phyloP scores from a whole-genome alignment of 2,329 filamentous ascomycete genomes.

The Trichoderma brevicompactum region DNA sequence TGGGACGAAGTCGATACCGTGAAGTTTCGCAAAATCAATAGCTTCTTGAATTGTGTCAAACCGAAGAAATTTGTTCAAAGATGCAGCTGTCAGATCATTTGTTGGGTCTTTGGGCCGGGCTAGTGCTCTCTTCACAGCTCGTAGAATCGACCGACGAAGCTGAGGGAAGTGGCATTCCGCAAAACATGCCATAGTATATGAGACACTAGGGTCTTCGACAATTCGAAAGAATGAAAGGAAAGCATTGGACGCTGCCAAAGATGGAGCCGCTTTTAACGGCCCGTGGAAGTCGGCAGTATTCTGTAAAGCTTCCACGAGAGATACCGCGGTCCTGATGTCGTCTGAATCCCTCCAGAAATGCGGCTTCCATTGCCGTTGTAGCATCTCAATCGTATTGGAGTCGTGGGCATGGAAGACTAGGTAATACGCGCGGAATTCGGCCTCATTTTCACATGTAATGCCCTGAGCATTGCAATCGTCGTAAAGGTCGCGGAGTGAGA shows the following conservation, averaged over 20 bases:
- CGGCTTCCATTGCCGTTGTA: slow-evolving; percentile 62
- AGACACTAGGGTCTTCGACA: slow-evolving; percentile 59
- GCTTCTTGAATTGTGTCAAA: slow-evolving; percentile 73
- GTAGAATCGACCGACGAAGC: slow-evolving; percentile 62
- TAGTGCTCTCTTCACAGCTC: slow-evolving; percentile 59
- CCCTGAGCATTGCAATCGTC: slow-evolving; percentile 65
- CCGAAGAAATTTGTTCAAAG: slow-evolving; percentile 61
- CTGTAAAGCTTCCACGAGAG: slow-evolving; percentile 63
- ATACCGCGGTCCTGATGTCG: slow-evolving; percentile 64
- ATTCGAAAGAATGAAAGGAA: slow-evolving; percentile 64
- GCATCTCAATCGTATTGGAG: slow-evolving; percentile 56
- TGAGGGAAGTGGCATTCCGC: slow-evolving; percentile 69
- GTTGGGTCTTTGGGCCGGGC: slow-evolving; percentile 60
- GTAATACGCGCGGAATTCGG: slow-evolving; percentile 69
- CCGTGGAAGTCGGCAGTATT: slow-evolving; percentile 62
- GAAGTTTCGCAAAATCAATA: slow-evolving; percentile 64
- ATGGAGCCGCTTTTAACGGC: slow-evolving; percentile 56
- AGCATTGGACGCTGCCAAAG: slow-evolving; percentile 54
- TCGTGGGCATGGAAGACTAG: slow-evolving; percentile 65
- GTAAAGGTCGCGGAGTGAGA: slow-evolving; percentile 69
- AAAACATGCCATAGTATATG: slow-evolving; percentile 72
- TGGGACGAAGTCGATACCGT: slow-evolving; percentile 57
- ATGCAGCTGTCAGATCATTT: slow-evolving; percentile 62
- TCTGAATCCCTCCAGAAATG: slow-evolving; percentile 59
- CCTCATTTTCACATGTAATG: slow-evolving; percentile 63